Percentiles rank a stretch among this genome's conserved stretches.
Conservation (phyloP, 768 basidiomycete species). For the Leccinum longicurvipes region DNA sequence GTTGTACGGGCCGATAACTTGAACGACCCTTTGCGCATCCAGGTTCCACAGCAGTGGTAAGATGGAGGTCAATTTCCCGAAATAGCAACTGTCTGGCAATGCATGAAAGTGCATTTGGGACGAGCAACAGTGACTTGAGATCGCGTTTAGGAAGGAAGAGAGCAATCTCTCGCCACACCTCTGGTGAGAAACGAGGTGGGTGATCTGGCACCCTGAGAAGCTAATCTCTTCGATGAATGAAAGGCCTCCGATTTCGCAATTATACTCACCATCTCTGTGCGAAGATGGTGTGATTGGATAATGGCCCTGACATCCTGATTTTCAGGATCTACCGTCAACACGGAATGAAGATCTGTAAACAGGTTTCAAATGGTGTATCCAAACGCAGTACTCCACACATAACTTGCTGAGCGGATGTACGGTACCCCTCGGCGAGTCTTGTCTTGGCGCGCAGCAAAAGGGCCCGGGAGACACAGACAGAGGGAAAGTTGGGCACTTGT, state of each 20-base stretch:
- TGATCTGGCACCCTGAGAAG: constrained; percentile 37
- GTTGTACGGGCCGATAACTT: constrained; percentile 12
- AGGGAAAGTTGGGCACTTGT: constrained; percentile 49
- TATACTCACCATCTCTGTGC: constrained; percentile 53
- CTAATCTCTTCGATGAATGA: constrained; percentile 12
- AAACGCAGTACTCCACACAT: background rate
- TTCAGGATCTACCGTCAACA: constrained; percentile 60
- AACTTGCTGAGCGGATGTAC: constrained; percentile 67
- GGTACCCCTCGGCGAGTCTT: constrained; percentile 56
- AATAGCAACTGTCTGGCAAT: constrained; percentile 69
- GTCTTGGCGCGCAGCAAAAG: constrained; percentile 65
- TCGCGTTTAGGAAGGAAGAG: constrained; percentile 59
- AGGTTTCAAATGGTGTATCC: constrained; percentile 3
- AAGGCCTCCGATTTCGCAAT: background rate
- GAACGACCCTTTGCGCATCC: constrained; percentile 8
- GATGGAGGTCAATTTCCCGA: constrained; percentile 59
- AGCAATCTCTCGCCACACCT: constrained; percentile 72
- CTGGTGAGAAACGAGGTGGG: constrained; percentile 56
- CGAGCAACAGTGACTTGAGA: constrained; percentile 58
- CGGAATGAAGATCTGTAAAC: constrained; percentile 59
- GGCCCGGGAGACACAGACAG: constrained; percentile 54
- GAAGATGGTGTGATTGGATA: constrained; percentile 48
- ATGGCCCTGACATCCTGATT: constrained; percentile 66
- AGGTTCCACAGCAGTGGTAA: constrained; percentile 39
- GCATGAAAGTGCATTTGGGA: constrained; percentile 64